Base-by-base conservation (phyloP, 805 yeast species). In the Huiozyma sinensis region DNA sequence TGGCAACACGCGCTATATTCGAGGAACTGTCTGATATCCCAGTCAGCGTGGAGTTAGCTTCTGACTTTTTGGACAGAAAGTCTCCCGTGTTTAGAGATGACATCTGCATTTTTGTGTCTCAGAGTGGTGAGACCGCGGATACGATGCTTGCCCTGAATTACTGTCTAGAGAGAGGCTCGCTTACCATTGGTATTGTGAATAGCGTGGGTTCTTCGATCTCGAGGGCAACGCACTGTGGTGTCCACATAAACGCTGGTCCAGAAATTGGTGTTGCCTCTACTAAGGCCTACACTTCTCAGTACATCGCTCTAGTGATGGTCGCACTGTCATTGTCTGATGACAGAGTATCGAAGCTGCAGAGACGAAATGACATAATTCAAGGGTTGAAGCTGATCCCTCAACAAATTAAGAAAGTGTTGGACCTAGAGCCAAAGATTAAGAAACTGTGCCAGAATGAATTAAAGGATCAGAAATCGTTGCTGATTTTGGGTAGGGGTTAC, bases 241-340 rank as follows among this genome's bases (percentile, higher is more conserved):
- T 92, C 45, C 99, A 92, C 66, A 89, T 92, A 64, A 92, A 92
- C 63, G 98, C 98, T 40, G 99, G 99, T 52, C 98, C 98, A 39
- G 99, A 92, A 69, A 92, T 92, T 51, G 97, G 98, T 66, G 99
- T 92, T 54, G 99, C 99, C 8, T 88, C 97, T 9, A 92, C 99
- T 40, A 92, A 92, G 70, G 98, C 98, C 29, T 92, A 92, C 71
- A 92, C 99, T 6, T 92, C 99, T 8, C 99, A 92, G 66, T 92
- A 80, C 66, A 89, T 94, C 65, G 97, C 98, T 0, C 72, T 92
- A 51, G 97, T 90, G 5, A 87, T 92, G 97, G 76, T 92, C 70
- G 97, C 97, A 1, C 74, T 92, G 44, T 86, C 90, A n/a, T 74
- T 92, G 50, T 85, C 97, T 8, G 95, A 88, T 58, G 97, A 92